Conservation (phyloP, 2,329 filamentous ascomycete species). For the Colletotrichum simmondsii region DNA sequence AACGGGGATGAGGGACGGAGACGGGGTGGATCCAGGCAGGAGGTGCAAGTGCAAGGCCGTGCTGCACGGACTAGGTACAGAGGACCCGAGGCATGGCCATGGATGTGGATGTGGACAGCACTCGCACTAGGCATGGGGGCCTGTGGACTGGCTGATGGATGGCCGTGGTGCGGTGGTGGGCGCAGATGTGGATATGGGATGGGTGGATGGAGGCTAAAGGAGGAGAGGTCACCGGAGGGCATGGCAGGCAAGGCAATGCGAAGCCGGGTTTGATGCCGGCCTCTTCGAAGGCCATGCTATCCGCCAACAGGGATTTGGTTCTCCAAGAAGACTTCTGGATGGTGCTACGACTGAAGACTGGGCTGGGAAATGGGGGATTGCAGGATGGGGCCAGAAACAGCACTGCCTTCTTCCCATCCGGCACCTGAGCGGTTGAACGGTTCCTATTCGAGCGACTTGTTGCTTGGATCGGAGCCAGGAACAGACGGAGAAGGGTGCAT, state of each 20-base stretch:
- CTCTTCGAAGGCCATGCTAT: conserved; percentile 16
- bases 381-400: conserved; percentile 27
- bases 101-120: conserved; percentile 16
- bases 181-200: conserved; percentile 22
- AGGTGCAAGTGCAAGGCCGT: conserved; percentile 11
- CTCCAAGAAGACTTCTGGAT: not conserved
- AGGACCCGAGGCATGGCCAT: conserved; percentile 28
- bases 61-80: conserved; percentile 15
- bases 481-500: conserved; percentile 1
- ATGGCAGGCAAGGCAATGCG: not conserved
- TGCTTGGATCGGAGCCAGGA: conserved; percentile 27
- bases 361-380: conserved; percentile 16
- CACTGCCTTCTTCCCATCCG: conserved; percentile 18
- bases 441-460: conserved; percentile 6
- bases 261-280: conserved; percentile 5
- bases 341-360: not conserved
- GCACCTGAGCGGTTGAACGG: conserved; percentile 16
- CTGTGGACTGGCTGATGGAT: not conserved
- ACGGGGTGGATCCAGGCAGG: conserved; percentile 18
- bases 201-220: not conserved
- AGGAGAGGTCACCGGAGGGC: not conserved
- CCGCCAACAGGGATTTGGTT: not conserved
- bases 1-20: conserved; percentile 22
- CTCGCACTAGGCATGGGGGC: conserved; percentile 18
- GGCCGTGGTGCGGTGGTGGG: conserved; percentile 17